phyloP scores from a whole-genome alignment of 225 moss, liverwort and hornwort genomes.

The Rhytidiadelphus loreus region DNA sequence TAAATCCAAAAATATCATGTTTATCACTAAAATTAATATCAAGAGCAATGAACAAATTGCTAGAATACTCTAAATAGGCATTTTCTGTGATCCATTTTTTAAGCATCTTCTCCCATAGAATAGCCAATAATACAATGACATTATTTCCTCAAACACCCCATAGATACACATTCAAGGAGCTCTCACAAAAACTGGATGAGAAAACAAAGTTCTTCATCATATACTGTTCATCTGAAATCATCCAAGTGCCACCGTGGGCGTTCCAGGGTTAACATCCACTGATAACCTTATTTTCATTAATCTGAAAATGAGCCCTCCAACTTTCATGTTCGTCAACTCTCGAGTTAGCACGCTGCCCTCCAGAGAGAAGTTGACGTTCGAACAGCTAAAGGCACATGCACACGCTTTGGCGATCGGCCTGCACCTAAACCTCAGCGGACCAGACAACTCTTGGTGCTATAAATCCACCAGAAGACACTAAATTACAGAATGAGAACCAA shows the following conservation, averaged over 20 bases:
- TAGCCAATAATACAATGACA: background rate
- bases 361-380: background rate
- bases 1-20: background rate
- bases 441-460: background rate
- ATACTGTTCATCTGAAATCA: background rate
- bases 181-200: background rate
- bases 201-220: no score
- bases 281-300: background rate
- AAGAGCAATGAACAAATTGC: no score
- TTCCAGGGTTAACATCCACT: background rate
- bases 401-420: background rate
- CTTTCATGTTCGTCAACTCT: background rate
- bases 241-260: background rate
- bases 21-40: background rate
- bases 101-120: no score
- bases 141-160: background rate
- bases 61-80: no score
- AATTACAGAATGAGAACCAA: background rate
- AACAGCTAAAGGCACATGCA: background rate
- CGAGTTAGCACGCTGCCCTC: background rate
- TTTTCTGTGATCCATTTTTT: no score
- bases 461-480: background rate
- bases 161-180: background rate
- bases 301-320: background rate
- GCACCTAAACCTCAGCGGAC: background rate